Conservation (phyloP, 2,329 filamentous ascomycete genomes). For the Botryotinia narcissicola region DNA sequence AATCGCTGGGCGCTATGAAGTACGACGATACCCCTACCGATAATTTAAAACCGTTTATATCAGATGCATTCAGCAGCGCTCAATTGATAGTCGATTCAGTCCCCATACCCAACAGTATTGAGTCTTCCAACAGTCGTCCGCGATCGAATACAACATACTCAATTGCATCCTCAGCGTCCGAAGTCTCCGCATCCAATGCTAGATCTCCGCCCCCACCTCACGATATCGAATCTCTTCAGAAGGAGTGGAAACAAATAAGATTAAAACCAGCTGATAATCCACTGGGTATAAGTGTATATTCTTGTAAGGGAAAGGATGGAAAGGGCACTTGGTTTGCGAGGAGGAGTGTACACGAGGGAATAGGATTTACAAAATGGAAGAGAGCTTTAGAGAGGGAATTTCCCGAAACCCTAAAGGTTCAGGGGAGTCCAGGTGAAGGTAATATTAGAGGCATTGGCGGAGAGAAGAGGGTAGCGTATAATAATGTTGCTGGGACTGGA, state of each 20-base stretch:
- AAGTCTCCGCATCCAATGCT: slow-evolving; percentile 52
- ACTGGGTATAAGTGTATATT: slow-evolving; percentile 73
- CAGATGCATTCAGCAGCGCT: slow-evolving; percentile 61
- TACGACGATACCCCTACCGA: slow-evolving; percentile 49
- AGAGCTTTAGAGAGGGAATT: slow-evolving; percentile 77
- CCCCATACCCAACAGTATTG: slow-evolving; percentile 52
- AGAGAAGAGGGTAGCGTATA: slow-evolving; percentile 68
- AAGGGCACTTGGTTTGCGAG: slow-evolving; percentile 88
- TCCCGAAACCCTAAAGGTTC: slow-evolving; percentile 68
- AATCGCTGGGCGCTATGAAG: slow-evolving; percentile 53
- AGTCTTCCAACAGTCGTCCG: slow-evolving; percentile 50
- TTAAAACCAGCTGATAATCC: slow-evolving; percentile 71
- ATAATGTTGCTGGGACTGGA: slow-evolving; percentile 54
- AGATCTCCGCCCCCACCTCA: slow-evolving; percentile 43
- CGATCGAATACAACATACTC: slow-evolving; percentile 55
- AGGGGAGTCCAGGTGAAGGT: slow-evolving; percentile 67
- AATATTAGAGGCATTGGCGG: slow-evolving; percentile 84
- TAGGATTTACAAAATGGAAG: slow-evolving; percentile 77
- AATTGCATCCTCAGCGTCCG: slow-evolving; percentile 45
- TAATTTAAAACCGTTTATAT: slow-evolving; percentile 53
- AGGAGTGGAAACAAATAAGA: slow-evolving; percentile 82
- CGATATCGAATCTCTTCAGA: slow-evolving; percentile 61
- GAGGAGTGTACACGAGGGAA: slow-evolving; percentile 74
- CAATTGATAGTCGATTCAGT: slow-evolving; percentile 76
- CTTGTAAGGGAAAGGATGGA: slow-evolving; percentile 74